Conservation (phyloP, 768 basidiomycete genomes). For the Roridomyces roridus region DNA sequence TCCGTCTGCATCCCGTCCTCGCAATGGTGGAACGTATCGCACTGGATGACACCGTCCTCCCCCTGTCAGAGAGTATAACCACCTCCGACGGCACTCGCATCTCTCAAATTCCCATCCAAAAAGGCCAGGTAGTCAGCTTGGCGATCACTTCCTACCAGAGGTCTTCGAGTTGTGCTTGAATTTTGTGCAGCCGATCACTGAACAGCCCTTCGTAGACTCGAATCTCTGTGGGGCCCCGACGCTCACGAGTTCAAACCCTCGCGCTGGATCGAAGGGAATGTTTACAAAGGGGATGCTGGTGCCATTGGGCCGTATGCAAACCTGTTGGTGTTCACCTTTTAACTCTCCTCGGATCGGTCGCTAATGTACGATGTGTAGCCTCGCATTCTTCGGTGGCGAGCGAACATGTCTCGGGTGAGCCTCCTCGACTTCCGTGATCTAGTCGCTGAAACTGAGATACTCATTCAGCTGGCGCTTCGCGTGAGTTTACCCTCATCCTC, state of each 20-base stretch:
- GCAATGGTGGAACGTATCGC: conserved; percentile 25
- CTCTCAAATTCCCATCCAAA: conserved; percentile 35
- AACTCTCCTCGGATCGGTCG: too few species aligned
- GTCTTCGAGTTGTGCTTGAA: too few species aligned
- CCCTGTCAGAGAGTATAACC: conserved; percentile 38
- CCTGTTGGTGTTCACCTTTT: conserved; percentile 6
- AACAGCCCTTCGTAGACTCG: too few species aligned
- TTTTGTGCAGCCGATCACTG: too few species aligned
- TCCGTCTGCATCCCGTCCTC: conserved; percentile 12
- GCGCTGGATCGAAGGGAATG: conserved; percentile 46
- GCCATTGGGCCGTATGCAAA: conserved; percentile 20
- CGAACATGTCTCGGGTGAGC: conserved; percentile 8
- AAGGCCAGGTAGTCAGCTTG: conserved; percentile 38
- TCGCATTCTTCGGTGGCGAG: conserved; percentile 13
- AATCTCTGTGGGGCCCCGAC: conserved; percentile 47
- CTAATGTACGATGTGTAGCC: background rate
- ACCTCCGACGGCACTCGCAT: conserved; percentile 29
- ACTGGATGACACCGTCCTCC: conserved; percentile 38
- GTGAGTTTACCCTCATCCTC: too few species aligned
- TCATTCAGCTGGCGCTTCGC: conserved; percentile 23
- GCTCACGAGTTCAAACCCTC: conserved; percentile 49
- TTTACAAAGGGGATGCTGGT: conserved; percentile 13
- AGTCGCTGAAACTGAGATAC: too few species aligned
- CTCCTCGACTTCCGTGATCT: too few species aligned
- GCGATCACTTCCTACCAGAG: conserved; percentile 43